Evolutionary conservation across 2,329 filamentous ascomycete genomes (phyloP).

Genomic region (Coccinonectria pachysandricola): DNA sequence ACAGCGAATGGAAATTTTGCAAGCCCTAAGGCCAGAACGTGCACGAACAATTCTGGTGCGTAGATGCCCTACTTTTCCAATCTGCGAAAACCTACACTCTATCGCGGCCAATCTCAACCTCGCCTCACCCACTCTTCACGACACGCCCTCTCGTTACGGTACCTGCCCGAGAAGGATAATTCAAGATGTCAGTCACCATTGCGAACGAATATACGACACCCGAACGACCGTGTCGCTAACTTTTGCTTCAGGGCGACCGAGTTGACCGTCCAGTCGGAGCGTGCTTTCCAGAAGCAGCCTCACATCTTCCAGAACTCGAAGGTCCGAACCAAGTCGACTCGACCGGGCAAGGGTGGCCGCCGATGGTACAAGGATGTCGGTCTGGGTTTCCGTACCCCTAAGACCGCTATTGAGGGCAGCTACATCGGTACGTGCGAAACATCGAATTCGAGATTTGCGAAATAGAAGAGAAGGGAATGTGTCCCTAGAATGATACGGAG

Average conservation of each 20-base stretch:
- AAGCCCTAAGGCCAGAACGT: slow-evolving; percentile 29
- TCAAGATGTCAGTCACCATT: slow-evolving; percentile 31
- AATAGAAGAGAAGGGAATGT: slow-evolving; percentile 2
- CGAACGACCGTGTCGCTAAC: slow-evolving; percentile 21
- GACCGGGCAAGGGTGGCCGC: slow-evolving; percentile 83
- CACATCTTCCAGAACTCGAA: slow-evolving; percentile 99
- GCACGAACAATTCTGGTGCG: slow-evolving; percentile 25
- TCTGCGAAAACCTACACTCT: slow-evolving; percentile 25
- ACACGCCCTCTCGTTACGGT: slow-evolving; percentile 30
- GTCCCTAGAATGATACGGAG: not conserved
- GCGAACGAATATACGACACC: slow-evolving; percentile 6
- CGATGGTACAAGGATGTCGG: slow-evolving; percentile 99
- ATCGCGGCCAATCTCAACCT: slow-evolving; percentile 20
- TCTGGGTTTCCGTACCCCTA: slow-evolving; percentile 97
- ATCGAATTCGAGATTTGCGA: slow-evolving; percentile 4
- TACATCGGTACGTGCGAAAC: slow-evolving; percentile 81
- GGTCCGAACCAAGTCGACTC: slow-evolving; percentile 73
- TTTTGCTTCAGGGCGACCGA: slow-evolving; percentile 80
- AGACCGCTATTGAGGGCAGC: slow-evolving; percentile 94
- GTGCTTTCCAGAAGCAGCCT: slow-evolving; percentile 99
- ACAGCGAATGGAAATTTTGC: slow-evolving; percentile 28
- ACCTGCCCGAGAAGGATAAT: slow-evolving; percentile 30
- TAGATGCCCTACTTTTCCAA: slow-evolving; percentile 28
- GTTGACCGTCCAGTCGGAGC: slow-evolving; percentile 99
- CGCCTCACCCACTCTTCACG: slow-evolving; percentile 27